Percentiles rank a stretch among this genome's conserved stretches.
Evolutionary conservation across 306 rosid species (phyloP).

Genomic region (Fragaria nilgerrensis): DNA sequence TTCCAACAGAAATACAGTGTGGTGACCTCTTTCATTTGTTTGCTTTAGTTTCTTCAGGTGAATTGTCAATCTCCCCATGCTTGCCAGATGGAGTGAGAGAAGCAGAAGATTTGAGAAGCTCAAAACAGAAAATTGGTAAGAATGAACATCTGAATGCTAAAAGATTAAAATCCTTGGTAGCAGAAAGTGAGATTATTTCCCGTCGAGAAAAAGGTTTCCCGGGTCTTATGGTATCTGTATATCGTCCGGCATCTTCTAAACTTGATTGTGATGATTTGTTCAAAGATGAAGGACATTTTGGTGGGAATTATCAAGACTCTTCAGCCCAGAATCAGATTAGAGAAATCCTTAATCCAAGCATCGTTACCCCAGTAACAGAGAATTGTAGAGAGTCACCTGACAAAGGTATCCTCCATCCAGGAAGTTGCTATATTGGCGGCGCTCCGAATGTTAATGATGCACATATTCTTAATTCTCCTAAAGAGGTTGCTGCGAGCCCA

Average conservation of each 20-base stretch:
- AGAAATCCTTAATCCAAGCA: constrained; percentile 36
- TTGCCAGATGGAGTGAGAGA: constrained; percentile 82
- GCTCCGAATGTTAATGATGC: constrained; percentile 29
- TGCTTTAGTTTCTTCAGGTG: constrained; percentile 71
- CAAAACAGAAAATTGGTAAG: constrained; percentile 54
- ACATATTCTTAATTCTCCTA: constrained; percentile 74
- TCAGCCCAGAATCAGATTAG: constrained; percentile 32
- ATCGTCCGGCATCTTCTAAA: constrained; percentile 37
- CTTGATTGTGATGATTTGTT: constrained; percentile 53
- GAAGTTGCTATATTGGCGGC: constrained; percentile 20
- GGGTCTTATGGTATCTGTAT: constrained; percentile 56
- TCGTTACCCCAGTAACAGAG: constrained; percentile 30
- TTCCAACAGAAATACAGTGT: constrained; percentile 64
- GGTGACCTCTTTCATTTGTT: constrained; percentile 75
- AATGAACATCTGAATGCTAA: constrained; percentile 47
- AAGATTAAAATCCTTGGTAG: constrained; percentile 47
- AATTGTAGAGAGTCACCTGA: constrained; percentile 48
- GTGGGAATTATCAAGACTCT: constrained; percentile 24
- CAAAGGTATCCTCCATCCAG: constrained; percentile 41
- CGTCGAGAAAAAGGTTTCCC: constrained; percentile 93
- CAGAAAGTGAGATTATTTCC: constrained; percentile 78
- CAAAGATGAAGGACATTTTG: constrained; percentile 35
- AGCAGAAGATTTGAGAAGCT: constrained; percentile 68
- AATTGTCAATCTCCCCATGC: constrained; percentile 61
- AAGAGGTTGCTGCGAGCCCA: constrained; percentile 28